Evolutionary conservation across 345 rosid genomes (phyloP).

Genomic region (Corymbia maculata): DNA sequence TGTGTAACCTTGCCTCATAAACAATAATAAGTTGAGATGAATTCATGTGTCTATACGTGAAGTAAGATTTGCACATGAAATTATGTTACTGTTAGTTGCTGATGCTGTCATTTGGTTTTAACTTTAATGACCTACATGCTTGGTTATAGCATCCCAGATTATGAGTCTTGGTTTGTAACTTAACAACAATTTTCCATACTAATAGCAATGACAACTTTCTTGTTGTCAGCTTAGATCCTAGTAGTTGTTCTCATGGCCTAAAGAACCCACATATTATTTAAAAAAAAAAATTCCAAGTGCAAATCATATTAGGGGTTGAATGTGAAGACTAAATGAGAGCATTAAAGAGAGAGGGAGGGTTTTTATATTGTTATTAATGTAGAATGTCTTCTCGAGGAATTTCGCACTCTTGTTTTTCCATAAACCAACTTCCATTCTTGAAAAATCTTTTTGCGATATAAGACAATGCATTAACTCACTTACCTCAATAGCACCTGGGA

Average conservation of each 20-base stretch:
- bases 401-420: too few relatives aligned
- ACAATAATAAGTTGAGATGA: neutral
- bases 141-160: too few relatives aligned
- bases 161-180: too few relatives aligned
- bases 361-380: too few relatives aligned
- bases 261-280: neutral
- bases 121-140: too few relatives aligned
- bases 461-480: neutral
- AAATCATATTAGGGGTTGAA: neutral
- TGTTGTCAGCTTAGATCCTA: too few relatives aligned
- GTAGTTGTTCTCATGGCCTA: neutral
- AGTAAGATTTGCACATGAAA: neutral
- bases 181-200: too few relatives aligned
- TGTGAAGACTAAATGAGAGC: too few relatives aligned
- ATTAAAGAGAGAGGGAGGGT: too few relatives aligned
- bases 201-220: too few relatives aligned
- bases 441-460: too few relatives aligned
- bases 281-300: neutral
- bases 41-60: neutral
- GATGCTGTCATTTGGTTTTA: neutral
- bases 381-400: fast-evolving
- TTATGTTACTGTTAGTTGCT: neutral
- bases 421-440: neutral
- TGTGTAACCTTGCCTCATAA: neutral
- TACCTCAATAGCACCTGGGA: neutral